Evolutionary conservation across 1,284 basidiomycete species (phyloP).

Genomic region (Cutaneotrichosporon sp.): DNA sequence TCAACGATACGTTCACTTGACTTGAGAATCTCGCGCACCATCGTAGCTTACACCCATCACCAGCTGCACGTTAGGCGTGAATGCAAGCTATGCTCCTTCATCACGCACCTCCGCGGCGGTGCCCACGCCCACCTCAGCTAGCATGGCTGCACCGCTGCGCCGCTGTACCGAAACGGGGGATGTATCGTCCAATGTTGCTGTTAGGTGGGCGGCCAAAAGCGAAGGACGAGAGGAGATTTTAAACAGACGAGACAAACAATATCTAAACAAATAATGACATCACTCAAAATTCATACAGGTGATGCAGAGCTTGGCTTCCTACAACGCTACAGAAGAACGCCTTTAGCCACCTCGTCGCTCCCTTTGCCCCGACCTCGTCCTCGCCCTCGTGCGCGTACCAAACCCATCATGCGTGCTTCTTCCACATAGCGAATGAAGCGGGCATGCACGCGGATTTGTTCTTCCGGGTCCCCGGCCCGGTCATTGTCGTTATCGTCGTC

Average conservation of each 20-base stretch:
- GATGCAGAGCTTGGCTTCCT: too few species aligned
- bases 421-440: conserved; percentile 41
- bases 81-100: background rate
- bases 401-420: conserved; percentile 41
- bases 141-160: conserved; percentile 17
- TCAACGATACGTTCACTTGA: background rate
- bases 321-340: conserved; percentile 21
- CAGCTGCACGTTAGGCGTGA: conserved; percentile 6
- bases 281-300: background rate
- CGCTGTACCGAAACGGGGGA: background rate
- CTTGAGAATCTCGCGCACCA: conserved; percentile 24
- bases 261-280: conserved; percentile 1
- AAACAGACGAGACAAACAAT: too few species aligned
- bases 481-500: conserved; percentile 11
- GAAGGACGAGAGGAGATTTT: too few species aligned
- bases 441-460: conserved; percentile 34
- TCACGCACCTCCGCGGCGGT: conserved; percentile 33
- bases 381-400: conserved; percentile 35
- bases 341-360: conserved; percentile 41
- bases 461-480: conserved; percentile 14
- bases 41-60: conserved; percentile 31
- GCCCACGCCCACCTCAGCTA: conserved; percentile 27
- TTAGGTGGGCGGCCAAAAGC: too few species aligned
- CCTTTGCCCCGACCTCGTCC: conserved; percentile 24
- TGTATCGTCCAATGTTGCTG: too few species aligned